A percentile compares a stretch with the other conserved stretches of the same genome.
Conservation (phyloP, 2,329 filamentous ascomycete genomes). For the Verticillium nonalfalfae region DNA sequence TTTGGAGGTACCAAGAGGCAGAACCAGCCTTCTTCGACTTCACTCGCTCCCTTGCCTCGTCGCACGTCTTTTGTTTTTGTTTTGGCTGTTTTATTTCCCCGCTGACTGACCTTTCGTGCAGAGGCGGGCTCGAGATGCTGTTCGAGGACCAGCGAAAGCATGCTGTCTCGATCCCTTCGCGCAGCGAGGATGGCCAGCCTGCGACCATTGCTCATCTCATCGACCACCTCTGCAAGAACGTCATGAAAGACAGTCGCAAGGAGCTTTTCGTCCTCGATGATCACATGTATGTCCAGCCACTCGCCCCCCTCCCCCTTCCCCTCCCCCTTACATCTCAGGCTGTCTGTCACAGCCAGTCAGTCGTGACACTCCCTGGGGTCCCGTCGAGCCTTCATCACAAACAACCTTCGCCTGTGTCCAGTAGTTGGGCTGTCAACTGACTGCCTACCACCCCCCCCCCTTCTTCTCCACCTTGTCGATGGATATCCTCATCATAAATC, state of each 20-base stretch:
- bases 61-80: no score
- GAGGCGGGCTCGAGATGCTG: slow-evolving; percentile 90
- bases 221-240: slow-evolving; percentile 67
- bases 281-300: slow-evolving; percentile 64
- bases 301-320: not conserved
- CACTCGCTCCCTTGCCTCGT: not conserved
- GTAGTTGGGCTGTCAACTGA: not conserved
- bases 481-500: no score
- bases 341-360: not conserved
- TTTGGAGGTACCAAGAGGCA: not conserved
- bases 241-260: slow-evolving; percentile 79
- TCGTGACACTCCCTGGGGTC: slow-evolving; percentile 2
- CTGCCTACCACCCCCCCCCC: slow-evolving; percentile 11
- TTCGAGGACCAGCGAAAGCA: slow-evolving; percentile 80
- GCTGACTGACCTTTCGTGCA: slow-evolving; percentile 23
- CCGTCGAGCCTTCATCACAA: not conserved
- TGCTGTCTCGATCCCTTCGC: slow-evolving; percentile 59
- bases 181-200: slow-evolving; percentile 50
- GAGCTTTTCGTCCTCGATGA: slow-evolving; percentile 86
- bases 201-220: slow-evolving; percentile 73
- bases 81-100: not conserved
- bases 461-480: no score
- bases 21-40: not conserved
- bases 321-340: slow-evolving; percentile 5
- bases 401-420: not conserved